These are phyloP conservation scores for Dittrichia graveolens DNA, from an alignment of 129 eudicot genomes.

Conservation along the genomic window DNA sequence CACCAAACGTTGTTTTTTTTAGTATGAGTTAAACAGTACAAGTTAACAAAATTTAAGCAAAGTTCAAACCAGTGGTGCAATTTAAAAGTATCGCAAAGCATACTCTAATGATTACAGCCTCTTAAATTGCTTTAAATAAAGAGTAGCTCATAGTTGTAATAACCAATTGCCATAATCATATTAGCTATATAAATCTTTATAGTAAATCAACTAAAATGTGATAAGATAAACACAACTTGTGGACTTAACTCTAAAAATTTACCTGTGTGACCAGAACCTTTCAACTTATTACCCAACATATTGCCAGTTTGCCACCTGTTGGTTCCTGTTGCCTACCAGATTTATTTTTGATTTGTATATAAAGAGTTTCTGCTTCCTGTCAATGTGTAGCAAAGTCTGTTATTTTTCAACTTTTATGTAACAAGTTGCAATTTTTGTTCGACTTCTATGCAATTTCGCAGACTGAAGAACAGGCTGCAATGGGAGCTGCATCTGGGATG, in stretches of 20 bases:
- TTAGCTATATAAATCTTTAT: neutral
- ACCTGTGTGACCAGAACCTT: neutral
- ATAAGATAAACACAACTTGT: neutral
- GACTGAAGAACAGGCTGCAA: slow-evolving; percentile 78
- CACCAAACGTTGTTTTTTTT: neutral
- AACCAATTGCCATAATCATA: neutral
- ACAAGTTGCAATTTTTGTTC: neutral
- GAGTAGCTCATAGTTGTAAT: neutral
- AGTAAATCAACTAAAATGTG: too few relatives aligned
- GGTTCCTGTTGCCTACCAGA: neutral
- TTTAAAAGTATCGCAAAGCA: neutral
- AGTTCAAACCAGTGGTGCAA: neutral
- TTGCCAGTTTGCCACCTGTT: slow-evolving; percentile 6
- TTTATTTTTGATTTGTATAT: neutral
- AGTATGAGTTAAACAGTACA: neutral
- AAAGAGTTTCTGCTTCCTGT: neutral
- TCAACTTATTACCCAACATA: slow-evolving; percentile 3
- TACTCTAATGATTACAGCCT: neutral
- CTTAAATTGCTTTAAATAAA: neutral
- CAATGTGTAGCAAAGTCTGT: neutral
- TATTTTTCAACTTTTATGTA: neutral
- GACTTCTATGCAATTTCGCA: slow-evolving; percentile 24
- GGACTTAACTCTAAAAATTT: neutral
- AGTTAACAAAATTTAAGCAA: neutral
- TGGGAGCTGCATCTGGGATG: slow-evolving; percentile 57